Evolutionary conservation across 345 rosid genomes (phyloP).

Genomic region (Pugionium dolabratum): DNA sequence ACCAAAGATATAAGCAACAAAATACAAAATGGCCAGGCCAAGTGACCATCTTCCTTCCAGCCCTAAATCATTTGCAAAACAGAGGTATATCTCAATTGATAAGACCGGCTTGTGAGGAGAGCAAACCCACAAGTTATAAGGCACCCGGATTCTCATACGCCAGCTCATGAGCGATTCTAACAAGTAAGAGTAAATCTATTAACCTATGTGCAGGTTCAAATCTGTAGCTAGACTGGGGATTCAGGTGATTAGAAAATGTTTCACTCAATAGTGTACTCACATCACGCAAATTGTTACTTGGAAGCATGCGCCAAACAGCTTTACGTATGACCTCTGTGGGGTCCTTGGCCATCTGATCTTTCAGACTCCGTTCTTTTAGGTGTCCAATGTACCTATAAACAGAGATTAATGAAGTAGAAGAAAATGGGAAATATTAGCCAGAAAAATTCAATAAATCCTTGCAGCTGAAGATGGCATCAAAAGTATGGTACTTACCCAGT

Average conservation of each 20-base stretch:
- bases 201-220: too few relatives aligned
- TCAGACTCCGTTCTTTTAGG: constrained; percentile 91
- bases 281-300: constrained; percentile 90
- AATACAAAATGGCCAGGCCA: constrained; percentile 6
- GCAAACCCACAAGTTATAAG: neutral
- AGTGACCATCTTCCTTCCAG: neutral
- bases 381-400: constrained; percentile 73
- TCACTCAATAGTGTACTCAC: constrained; percentile 45
- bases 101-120: constrained; percentile 2
- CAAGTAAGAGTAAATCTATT: constrained; percentile 2
- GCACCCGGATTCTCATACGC: neutral
- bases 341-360: constrained; percentile 92
- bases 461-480: neutral
- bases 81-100: constrained; percentile 4
- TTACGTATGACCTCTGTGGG: constrained; percentile 98
- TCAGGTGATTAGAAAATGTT: neutral
- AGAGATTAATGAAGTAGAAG: neutral
- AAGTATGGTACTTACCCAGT: constrained; percentile 66
- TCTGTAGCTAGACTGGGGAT: neutral
- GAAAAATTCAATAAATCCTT: neutral
- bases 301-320: constrained; percentile 97
- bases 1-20: constrained; percentile 7
- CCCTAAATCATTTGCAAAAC: constrained; percentile 1
- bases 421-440: neutral
- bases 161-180: constrained; percentile 2